A percentile compares a stretch with the other conserved stretches of the same genome.
Evolutionary conservation across 1,139 yeast species (phyloP).

Genomic region (Candida anutae): DNA sequence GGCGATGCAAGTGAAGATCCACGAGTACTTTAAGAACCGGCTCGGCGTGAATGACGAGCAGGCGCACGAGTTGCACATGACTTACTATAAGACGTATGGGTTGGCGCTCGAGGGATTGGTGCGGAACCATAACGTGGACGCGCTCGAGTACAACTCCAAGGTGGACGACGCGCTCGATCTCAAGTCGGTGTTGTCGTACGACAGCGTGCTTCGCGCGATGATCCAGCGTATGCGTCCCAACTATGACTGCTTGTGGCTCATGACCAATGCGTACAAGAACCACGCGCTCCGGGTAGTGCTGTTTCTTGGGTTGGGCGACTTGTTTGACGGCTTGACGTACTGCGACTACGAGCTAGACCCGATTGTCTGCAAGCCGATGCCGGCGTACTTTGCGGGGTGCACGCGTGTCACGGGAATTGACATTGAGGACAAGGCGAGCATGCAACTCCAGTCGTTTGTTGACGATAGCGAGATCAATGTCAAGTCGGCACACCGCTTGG

Average conservation of each 20-base stretch:
- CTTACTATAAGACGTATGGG: constrained; percentile 82
- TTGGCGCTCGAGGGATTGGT: constrained; percentile 90
- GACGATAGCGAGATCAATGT: constrained; percentile 76
- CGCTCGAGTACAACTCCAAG: constrained; percentile 75
- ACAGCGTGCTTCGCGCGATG: constrained; percentile 43
- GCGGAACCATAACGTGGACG: constrained; percentile 73
- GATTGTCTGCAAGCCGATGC: constrained; percentile 82
- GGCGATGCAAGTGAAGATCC: constrained; percentile 81
- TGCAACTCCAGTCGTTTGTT: constrained; percentile 46
- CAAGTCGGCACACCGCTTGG: constrained; percentile 44
- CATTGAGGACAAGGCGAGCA: constrained; percentile 29
- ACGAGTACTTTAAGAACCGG: constrained; percentile 63
- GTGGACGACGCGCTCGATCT: constrained; percentile 92
- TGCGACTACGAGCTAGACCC: constrained; percentile 73
- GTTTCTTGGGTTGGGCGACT: constrained; percentile 77
- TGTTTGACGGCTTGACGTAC: constrained; percentile 87
- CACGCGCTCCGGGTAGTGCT: constrained; percentile 77
- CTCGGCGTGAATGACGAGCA: constrained; percentile 60
- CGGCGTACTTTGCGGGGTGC: constrained; percentile 43
- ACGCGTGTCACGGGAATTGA: constrained; percentile 56
- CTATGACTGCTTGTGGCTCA: constrained; percentile 58
- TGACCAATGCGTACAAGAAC: constrained; percentile 88
- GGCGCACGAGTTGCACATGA: constrained; percentile 65
- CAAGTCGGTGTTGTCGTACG: constrained; percentile 62
- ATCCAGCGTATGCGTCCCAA: constrained; percentile 31